Base-by-base conservation (phyloP, 1,284 basidiomycete genomes). In the Meira nashicola region DNA sequence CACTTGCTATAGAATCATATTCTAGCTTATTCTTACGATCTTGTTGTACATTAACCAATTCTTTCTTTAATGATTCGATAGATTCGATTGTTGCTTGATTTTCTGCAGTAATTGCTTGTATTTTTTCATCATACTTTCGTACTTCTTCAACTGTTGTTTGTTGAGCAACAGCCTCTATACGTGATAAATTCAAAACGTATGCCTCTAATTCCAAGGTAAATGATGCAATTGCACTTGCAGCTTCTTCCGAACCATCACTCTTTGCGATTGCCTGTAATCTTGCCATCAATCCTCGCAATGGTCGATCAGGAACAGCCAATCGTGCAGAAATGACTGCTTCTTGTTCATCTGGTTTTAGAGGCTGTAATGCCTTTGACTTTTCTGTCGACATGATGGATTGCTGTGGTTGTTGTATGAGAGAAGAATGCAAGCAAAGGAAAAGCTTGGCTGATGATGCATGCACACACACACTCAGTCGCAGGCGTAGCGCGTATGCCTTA, bases 21-120 rank as follows among this genome's bases (percentile, higher is more conserved):
- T 68, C 66, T 6, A 72, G 47, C 68, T 72, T 72, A 54, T 72
- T 68, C 58, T 60, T 62, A 21, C 70, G 46, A 11, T 70, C 66
- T 39, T 65, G 54, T 15, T 67, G 44, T 12, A 66, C 70, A 37
- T 65, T 59, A 25, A 60, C 57, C 21, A 72, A 51, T n/a, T 52
- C 53, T 19, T 46, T 50, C 51, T 70, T 70, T n/a, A 70, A 53
- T 39, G 54, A 49, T 11, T 60, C 48, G 25, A 70, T 70, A 5
- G 63, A 50, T n/a, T 43, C 11, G 43, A 62, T 58, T 17, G 68
- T 69, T 8, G n/a, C 28, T 4, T 46, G 28, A 41, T 66, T 59
- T 44, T 70, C 60, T 1, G 33, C 28, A 11, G 64, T 39, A 4
- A 54, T 54, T 17, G 28, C 12, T 9, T 10, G 17, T 44, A 43